These are phyloP conservation scores for Diaporthe destruens DNA, from an alignment of 2,329 filamentous ascomycete genomes.

Conservation along the genomic window DNA sequence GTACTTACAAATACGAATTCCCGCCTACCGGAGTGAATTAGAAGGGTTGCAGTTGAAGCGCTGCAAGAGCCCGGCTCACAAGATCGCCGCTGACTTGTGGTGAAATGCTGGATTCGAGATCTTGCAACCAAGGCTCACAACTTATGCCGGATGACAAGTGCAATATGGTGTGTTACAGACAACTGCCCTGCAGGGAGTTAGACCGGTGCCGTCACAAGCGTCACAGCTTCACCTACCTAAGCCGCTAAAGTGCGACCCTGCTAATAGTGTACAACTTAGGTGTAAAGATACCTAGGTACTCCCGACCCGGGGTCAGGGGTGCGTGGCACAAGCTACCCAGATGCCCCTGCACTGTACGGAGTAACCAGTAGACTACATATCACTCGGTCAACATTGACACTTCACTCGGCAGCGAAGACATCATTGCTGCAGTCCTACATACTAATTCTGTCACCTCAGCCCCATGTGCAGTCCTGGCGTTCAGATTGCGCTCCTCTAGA, in stretches of 20 bases:
- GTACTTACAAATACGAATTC: conserved; percentile 31
- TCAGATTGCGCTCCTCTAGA: background rate
- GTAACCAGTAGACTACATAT: background rate
- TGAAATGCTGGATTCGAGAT: conserved; percentile 11
- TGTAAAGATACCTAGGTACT: background rate
- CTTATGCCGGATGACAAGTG: conserved; percentile 7
- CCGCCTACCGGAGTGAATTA: conserved; percentile 6
- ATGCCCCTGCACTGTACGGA: background rate
- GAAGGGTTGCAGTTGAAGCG: background rate
- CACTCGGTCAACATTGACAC: background rate
- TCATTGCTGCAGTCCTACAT: background rate
- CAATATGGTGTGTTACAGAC: background rate
- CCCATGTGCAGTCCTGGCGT: background rate
- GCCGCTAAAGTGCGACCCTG: conserved; percentile 29
- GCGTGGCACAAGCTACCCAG: background rate
- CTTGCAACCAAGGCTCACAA: conserved; percentile 9
- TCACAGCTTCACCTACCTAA: conserved; percentile 24
- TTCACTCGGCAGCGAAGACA: background rate
- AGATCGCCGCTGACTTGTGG: background rate
- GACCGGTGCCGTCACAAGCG: conserved; percentile 15
- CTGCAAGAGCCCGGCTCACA: background rate
- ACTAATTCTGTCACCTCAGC: background rate
- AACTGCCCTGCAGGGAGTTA: conserved; percentile 5
- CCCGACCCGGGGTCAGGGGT: conserved; percentile 16
- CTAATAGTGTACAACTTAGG: background rate